Base-by-base conservation (phyloP, 768 basidiomycete genomes). In the Saitozyma sp. region DNA sequence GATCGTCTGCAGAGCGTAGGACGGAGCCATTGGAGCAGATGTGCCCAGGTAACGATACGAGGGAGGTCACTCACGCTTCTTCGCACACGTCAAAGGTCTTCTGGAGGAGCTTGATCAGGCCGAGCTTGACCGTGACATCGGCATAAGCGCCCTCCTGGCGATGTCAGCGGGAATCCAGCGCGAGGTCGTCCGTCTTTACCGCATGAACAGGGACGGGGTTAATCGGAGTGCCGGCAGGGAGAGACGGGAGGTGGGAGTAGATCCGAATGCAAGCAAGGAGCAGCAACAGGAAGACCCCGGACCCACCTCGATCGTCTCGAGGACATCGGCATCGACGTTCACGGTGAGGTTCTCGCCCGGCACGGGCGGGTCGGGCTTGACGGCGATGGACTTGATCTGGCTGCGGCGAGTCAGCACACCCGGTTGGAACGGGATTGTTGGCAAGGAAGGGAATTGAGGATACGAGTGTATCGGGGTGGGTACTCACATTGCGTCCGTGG, bases 291-390 rank as follows among this genome's bases (percentile, higher is more conserved):
- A 29, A 29, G 29, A 29, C 3, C 7, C 38, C 38, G 6, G 17
- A 67, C 82, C 38, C 63, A 94, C 94, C 82, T 89, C 83, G 64
- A 98, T 86, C 6, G 69, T 77, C 59, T 86, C 78, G 8, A 78
- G 68, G 2, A 87, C 89, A 3, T 69, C 74, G 3, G 87, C 95
- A 7, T 82, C 82, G 16, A 89, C 94, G 5, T 81, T 88, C 65
- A 99, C 88, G n/a, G 91, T 94, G 70, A 99, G 80, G 68, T 92
- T 84, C 74, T 90, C 69, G 5, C 96, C 96, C 5, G 93, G 91
- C 70, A 86, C 76, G 1, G 96, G 96, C 40, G 95, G 94, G 73
- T 97, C 91, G 0, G 96, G 96, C 14, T 81, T 84, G 45, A 97
- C 82, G 2, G 75, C 59, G 60, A 97, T 87, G n/a, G 85, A 87